phyloP scores from a whole-genome alignment of 2,329 filamentous ascomycete genomes.

The Penicillium thymicola region DNA sequence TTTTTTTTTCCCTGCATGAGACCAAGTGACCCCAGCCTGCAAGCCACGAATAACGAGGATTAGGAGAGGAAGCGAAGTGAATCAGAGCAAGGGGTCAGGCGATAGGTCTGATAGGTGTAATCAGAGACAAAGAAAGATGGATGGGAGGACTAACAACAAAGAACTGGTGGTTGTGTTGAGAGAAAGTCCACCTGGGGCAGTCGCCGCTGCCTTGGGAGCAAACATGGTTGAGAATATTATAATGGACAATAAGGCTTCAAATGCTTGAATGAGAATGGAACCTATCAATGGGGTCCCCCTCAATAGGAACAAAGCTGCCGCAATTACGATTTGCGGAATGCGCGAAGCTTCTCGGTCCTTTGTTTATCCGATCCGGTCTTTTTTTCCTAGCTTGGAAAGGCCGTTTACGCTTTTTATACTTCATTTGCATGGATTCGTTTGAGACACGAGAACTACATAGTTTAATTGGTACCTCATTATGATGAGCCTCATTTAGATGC shows the following conservation, averaged over 20 bases:
- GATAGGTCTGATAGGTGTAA: constrained; percentile 3
- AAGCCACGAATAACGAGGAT: background rate
- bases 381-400: background rate
- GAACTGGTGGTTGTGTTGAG: constrained; percentile 53
- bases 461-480: background rate
- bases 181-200: constrained; percentile 42
- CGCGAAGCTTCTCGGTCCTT: constrained; percentile 10
- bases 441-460: constrained; percentile 3
- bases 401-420: background rate
- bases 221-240: constrained; percentile 30
- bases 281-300: background rate
- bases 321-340: constrained; percentile 19
- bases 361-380: constrained; percentile 14
- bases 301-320: constrained; percentile 3
- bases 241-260: background rate
- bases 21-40: background rate
- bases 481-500: background rate
- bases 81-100: constrained; percentile 5
- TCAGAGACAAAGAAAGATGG: constrained; percentile 1
- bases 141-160: constrained; percentile 43
- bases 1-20: background rate
- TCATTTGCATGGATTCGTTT: background rate
- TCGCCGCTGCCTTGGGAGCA: constrained; percentile 34
- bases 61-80: background rate
- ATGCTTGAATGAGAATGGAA: constrained; percentile 7